Evolutionary conservation across 768 basidiomycete species (phyloP), one percentile per base, ranked within the genome.

Genomic region (Psilocybe cyanescens): DNA sequence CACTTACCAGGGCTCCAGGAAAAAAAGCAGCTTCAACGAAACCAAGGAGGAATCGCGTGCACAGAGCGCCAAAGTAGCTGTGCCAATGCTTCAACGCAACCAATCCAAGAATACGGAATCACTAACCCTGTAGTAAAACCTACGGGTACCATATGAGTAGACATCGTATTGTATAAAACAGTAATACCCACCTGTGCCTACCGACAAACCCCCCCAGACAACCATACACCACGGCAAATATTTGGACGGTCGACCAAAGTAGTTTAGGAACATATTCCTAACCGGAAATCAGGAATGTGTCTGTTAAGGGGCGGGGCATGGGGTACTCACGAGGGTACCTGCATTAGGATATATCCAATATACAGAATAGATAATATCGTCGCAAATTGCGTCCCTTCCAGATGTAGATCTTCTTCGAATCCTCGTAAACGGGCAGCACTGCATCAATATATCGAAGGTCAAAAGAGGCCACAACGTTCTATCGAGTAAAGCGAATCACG

Each of bases 21-120:
- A 90, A 90, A 74, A 91, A 92, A 3, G 87, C 86, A 12, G 89
- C 89, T 72, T 83, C 82, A 1, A 82, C 78, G 56, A 84, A 82
- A 17, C 95, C 95, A 45, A 95, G 82, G 73, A 91, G 85, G 76
- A 95, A 95, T 2, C 94, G 84, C 0, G 88, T 89, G 16, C 86
- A 72, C 3, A 93, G 78, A 8, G 86, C 90, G 28, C 88, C 85
- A 30, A 81, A 76, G 67, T 90, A 97, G 70, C 87, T 89, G 29
- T 37, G 59, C 3, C 6, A 14, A 46, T 29, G 46, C 24, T 30
- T 57, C 8, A 55, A 44, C 7, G 3, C 6, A 4, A 28, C 17
- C 12, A 12, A 12, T 44, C 3, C 12, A 14, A 39, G 29, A 49
- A 49, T 9, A 24, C 16, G 16, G 8, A 49, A 12, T 11, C 47